These are phyloP conservation scores for Trypethelium eluteriae DNA, from an alignment of 495 filamentous ascomycete genomes.

Conservation along the genomic window DNA sequence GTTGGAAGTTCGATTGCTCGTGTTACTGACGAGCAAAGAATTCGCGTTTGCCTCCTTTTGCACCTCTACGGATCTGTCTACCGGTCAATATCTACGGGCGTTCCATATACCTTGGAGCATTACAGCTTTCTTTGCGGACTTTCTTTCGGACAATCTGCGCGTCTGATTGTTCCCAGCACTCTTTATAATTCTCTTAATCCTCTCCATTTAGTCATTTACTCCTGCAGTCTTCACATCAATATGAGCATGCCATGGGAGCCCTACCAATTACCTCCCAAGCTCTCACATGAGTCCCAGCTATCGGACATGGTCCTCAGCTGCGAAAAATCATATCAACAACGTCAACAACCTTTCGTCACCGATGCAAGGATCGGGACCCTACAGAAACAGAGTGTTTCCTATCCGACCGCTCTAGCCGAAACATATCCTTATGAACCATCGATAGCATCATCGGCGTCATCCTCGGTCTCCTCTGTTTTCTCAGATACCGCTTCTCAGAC, in stretches of 20 bases:
- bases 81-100: slow-evolving; percentile 9
- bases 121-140: slow-evolving; percentile 8
- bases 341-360: neutral
- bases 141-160: neutral
- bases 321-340: slow-evolving; percentile 1
- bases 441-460: slow-evolving; percentile 24
- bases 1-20: neutral
- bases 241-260: slow-evolving; percentile 4
- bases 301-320: neutral
- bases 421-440: slow-evolving; percentile 23
- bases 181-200: neutral
- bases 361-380: slow-evolving; percentile 7
- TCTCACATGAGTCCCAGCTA: neutral
- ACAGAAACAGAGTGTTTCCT: neutral
- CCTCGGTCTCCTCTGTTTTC: slow-evolving; percentile 27
- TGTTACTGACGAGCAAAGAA: neutral
- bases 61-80: slow-evolving; percentile 10
- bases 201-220: neutral
- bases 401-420: neutral
- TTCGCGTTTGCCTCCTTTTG: neutral
- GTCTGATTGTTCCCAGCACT: neutral
- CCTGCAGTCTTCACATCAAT: neutral
- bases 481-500: slow-evolving; percentile 21
- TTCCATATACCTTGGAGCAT: neutral
- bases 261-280: neutral